Base-by-base conservation (phyloP, 2,329 filamentous ascomycete species). In the Aspergillus thermomutatus region DNA sequence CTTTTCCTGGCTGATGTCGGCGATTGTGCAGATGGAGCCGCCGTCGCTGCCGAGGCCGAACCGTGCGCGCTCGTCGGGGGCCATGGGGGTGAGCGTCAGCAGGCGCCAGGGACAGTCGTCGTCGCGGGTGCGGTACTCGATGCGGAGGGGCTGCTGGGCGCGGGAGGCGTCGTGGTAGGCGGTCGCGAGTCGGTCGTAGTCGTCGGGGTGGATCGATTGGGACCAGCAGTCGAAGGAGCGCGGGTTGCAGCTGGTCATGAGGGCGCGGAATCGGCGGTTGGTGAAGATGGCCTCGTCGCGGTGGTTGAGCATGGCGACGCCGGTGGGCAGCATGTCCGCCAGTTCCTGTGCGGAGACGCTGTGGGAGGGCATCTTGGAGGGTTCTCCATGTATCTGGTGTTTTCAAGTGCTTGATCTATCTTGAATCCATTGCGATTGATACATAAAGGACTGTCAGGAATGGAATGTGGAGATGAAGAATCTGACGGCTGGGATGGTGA, bases 1-100 rank as follows among this genome's bases (percentile, higher is more conserved):
- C 71, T 95, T 96, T 69, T 94, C 90, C 53, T 89, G 84, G 19
- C 88, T 91, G 61, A 96, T 95, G 67, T 95, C 90, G 0, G 90
- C 93, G 52, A 95, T 87, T 4, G 69, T 68, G 53, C 65, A 66
- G n/a, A 68, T 57, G 8, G 60, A 63, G 0, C 67, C 62, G 0
- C 60, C 59, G 1, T 48, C 48, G 1, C 43, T 47, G 5, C 41
- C 11, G 2, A 64, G 25, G 0, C 52, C 26, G 31, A 66, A 61
- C 1, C 56, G 51, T 11, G 54, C 47, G 3, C 57, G 37, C 25
- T 66, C 57, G 1, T 54, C 47, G 2, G 55, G 27, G 4, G 19
- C 48, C 26, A 69, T 27, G 1, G 57, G 60, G 8, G 50, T 56
- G 28, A 69, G 31, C 10, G 59, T 56, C 23, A 69, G 50, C 3